Conservation (phyloP, 1,139 yeast genomes). For the Yamadazyma songkhlaensis region DNA sequence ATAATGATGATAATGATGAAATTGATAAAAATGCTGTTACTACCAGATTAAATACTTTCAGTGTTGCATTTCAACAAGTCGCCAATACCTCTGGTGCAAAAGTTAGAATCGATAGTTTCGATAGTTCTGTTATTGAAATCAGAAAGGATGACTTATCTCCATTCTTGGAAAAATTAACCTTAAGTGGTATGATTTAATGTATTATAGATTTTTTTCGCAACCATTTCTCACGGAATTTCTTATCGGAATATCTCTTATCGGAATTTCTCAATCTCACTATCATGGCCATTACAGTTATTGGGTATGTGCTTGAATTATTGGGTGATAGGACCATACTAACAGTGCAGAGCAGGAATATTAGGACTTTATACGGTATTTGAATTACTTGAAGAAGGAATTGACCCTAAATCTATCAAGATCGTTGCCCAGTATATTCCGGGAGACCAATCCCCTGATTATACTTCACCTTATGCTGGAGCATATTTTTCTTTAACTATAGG, state of each 20-base stretch:
- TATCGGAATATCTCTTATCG: too few species aligned
- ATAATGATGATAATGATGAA: slow-evolving; percentile 4
- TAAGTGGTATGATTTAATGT: slow-evolving; percentile 35
- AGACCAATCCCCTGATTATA: slow-evolving; percentile 19
- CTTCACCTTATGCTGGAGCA: slow-evolving; percentile 27
- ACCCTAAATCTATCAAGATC: slow-evolving; percentile 14
- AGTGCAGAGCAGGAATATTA: slow-evolving; percentile 19
- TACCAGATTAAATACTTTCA: slow-evolving; percentile 69
- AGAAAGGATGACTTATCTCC: slow-evolving; percentile 84
- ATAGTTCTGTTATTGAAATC: slow-evolving; percentile 88
- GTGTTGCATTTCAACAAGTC: slow-evolving; percentile 85
- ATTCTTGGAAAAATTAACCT: slow-evolving; percentile 72
- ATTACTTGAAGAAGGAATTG: slow-evolving; percentile 18
- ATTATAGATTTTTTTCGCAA: slow-evolving; percentile 3
- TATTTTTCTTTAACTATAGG: slow-evolving; percentile 15
- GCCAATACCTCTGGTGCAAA: slow-evolving; percentile 83
- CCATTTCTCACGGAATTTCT: not conserved
- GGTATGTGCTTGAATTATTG: too few species aligned
- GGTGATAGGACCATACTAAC: too few species aligned
- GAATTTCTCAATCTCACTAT: not conserved
- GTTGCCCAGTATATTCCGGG: slow-evolving; percentile 23
- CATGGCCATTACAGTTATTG: slow-evolving; percentile 2
- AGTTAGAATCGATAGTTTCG: slow-evolving; percentile 90
- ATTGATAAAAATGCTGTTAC: slow-evolving; percentile 20
- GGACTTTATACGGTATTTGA: slow-evolving; percentile 25